phyloP scores from a whole-genome alignment of 352 stramenopile species.

The Pilasporangium apinafurcum region DNA sequence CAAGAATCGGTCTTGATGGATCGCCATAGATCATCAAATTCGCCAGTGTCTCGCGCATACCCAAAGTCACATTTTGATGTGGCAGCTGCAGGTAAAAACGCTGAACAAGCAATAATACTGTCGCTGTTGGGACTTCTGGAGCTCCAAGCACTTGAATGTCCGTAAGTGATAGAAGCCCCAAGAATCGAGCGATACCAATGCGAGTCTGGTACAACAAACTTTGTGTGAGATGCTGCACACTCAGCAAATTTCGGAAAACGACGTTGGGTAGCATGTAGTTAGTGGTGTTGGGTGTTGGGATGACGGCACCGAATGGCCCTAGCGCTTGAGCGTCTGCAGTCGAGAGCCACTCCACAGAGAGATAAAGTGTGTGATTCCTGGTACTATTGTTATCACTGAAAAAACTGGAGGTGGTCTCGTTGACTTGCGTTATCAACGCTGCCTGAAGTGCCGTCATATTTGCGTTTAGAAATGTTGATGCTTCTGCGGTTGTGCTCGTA shows the following conservation, averaged over 20 bases:
- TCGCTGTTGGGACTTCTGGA: conserved; percentile 10
- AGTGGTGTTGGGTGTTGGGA: background rate
- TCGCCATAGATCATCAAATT: conserved; percentile 45
- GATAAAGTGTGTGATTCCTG: too few species aligned
- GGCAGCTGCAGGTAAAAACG: conserved; percentile 25
- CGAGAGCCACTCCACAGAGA: conserved; percentile 6
- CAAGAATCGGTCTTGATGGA: conserved; percentile 11
- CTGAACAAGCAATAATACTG: conserved; percentile 37
- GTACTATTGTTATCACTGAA: background rate
- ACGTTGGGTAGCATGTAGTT: conserved; percentile 33
- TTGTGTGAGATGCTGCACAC: conserved; percentile 20
- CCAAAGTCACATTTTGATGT: conserved; percentile 8
- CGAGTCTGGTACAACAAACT: conserved; percentile 41
- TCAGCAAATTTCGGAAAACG: conserved; percentile 33
- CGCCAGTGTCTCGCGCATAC: conserved; percentile 18
- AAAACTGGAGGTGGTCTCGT: background rate
- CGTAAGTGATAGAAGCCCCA: conserved; percentile 16
- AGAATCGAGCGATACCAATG: conserved; percentile 29
- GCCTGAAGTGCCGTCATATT: background rate
- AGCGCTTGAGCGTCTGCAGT: conserved; percentile 11
- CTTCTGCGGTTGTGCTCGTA: conserved; percentile 1
- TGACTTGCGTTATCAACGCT: background rate
- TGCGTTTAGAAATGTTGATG: background rate
- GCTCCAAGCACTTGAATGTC: conserved; percentile 17
- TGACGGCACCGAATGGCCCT: conserved; percentile 10